Evolutionary conservation across 1,284 basidiomycete genomes (phyloP).

Genomic region (Trametes hirsuta): DNA sequence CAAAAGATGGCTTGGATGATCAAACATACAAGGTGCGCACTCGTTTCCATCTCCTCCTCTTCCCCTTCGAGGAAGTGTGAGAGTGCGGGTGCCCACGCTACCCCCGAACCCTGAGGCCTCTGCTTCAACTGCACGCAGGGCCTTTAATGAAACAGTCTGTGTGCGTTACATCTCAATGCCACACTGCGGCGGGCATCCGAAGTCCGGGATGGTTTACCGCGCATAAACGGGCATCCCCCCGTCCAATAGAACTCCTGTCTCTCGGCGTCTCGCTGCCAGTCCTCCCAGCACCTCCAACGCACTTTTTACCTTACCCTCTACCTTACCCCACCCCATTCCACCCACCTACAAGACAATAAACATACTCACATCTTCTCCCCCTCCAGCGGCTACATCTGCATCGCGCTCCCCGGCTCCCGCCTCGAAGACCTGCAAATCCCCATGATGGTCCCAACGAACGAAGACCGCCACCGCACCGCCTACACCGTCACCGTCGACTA

Average conservation of each 20-base stretch:
- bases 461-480: constrained; percentile 92
- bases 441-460: constrained; percentile 92
- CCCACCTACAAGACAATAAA: neutral
- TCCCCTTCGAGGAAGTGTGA: neutral
- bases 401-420: constrained; percentile 78
- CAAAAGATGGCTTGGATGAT: constrained; percentile 99
- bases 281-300: neutral
- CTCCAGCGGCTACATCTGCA: constrained; percentile 91
- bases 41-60: neutral
- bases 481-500: constrained; percentile 99
- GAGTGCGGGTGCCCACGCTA: too few species aligned
- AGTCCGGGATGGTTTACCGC: too few species aligned
- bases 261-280: too few species aligned
- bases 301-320: neutral
- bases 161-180: too few species aligned
- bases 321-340: neutral
- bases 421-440: constrained; percentile 86
- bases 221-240: too few species aligned
- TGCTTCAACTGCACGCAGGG: too few species aligned
- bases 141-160: too few species aligned
- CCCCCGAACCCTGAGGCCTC: too few species aligned
- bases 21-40: constrained; percentile 84
- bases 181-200: too few species aligned
- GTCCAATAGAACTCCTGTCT: too few species aligned
- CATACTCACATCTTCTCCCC: neutral